Percentiles rank a stretch among this genome's conserved stretches.
Evolutionary conservation across 306 rosid genomes (phyloP).

Genomic region (Inga laurina): DNA sequence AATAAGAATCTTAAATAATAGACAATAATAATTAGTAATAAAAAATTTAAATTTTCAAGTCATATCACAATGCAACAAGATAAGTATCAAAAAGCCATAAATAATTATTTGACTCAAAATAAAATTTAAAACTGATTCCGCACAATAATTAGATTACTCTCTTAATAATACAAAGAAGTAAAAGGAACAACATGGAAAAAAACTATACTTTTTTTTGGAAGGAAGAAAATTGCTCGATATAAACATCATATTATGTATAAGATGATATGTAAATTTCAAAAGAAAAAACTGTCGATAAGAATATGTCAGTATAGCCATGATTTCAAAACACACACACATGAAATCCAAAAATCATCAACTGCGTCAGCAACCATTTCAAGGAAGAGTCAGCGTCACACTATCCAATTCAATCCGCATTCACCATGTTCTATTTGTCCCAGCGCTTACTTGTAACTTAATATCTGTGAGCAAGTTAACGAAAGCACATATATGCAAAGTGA

Average conservation of each 20-base stretch:
- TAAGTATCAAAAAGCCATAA: neutral
- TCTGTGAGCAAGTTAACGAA: too few relatives aligned
- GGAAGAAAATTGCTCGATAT: neutral
- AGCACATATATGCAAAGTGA: too few relatives aligned
- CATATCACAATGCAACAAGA: neutral
- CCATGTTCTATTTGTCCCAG: too few relatives aligned
- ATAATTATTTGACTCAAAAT: constrained; percentile 4
- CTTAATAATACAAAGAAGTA: neutral
- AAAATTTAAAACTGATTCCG: constrained; percentile 1
- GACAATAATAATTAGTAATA: constrained; percentile 4
- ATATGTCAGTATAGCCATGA: neutral
- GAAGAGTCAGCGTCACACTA: neutral
- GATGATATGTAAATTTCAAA: neutral
- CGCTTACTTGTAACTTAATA: too few relatives aligned
- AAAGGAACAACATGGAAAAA: neutral
- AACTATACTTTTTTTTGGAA: neutral
- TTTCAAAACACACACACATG: neutral
- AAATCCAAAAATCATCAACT: neutral
- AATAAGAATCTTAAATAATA: constrained; percentile 18
- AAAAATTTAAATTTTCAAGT: constrained; percentile 16
- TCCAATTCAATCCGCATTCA: too few relatives aligned
- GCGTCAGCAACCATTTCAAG: neutral
- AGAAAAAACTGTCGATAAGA: neutral
- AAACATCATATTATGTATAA: constrained; percentile 15
- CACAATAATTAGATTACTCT: constrained; percentile 3